A percentile compares a stretch with the other conserved stretches of the same genome.
Conservation (phyloP, 2,329 filamentous ascomycete species). For the Cladophialophora chaetospira region DNA sequence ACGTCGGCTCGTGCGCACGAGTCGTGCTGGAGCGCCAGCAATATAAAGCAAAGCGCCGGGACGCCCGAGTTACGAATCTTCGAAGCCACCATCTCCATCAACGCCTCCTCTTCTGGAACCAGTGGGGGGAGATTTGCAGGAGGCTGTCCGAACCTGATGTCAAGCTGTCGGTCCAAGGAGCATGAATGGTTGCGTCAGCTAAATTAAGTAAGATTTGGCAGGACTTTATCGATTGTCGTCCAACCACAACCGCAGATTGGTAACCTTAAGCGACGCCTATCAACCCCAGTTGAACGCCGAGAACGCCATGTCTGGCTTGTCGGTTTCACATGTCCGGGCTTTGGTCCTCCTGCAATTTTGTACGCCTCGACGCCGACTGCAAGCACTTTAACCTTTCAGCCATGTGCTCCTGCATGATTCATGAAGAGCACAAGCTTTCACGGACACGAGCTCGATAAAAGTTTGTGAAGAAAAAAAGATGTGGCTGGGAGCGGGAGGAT, state of each 20-base stretch:
- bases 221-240: slow-evolving; percentile 16
- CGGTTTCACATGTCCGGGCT: slow-evolving; percentile 14
- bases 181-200: slow-evolving; percentile 1
- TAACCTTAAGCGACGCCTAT: slow-evolving; percentile 9
- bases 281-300: background rate
- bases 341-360: slow-evolving; percentile 21
- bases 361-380: slow-evolving; percentile 1
- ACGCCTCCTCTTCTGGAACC: slow-evolving; percentile 7
- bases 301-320: background rate
- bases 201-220: slow-evolving; percentile 11
- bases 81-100: background rate
- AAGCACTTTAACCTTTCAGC: slow-evolving; percentile 15
- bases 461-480: slow-evolving; percentile 1
- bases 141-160: background rate
- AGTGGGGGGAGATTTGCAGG: background rate
- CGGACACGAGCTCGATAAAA: background rate
- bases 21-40: background rate
- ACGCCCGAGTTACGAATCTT: background rate
- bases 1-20: background rate
- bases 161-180: background rate
- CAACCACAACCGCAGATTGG: slow-evolving; percentile 17
- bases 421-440: background rate
- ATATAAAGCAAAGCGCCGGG: background rate
- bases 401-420: background rate
- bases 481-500: background rate